These are phyloP conservation scores for Leptographium procerum DNA, from an alignment of 2,329 filamentous ascomycete species.

Conservation along the genomic window DNA sequence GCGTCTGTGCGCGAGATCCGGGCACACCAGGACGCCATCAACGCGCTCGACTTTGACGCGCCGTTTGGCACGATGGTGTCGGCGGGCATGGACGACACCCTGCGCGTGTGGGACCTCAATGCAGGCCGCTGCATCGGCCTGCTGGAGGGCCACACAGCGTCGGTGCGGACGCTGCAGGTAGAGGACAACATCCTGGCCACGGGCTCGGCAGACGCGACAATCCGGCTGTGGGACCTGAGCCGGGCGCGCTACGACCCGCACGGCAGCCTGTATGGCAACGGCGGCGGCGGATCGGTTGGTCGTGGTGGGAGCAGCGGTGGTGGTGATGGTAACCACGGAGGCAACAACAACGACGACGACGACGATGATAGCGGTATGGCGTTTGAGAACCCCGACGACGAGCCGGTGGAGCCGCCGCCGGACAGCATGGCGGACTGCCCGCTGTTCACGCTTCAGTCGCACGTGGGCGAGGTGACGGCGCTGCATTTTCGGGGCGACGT, in stretches of 20 bases:
- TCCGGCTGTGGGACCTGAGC: constrained; percentile 89
- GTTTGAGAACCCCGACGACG: constrained; percentile 60
- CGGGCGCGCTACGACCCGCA: constrained; percentile 73
- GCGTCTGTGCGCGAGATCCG: constrained; percentile 79
- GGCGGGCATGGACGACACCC: constrained; percentile 82
- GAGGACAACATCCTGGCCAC: constrained; percentile 94
- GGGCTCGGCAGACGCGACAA: constrained; percentile 87
- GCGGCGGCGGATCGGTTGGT: no score
- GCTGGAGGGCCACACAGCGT: constrained; percentile 88
- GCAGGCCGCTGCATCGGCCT: constrained; percentile 83
- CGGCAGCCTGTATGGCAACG: constrained; percentile 45
- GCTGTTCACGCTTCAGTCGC: constrained; percentile 77
- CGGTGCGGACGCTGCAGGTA: constrained; percentile 82
- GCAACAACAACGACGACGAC: constrained; percentile 29
- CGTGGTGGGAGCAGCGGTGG: constrained; percentile 24
- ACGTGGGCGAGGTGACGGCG: constrained; percentile 89
- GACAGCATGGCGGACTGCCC: constrained; percentile 84
- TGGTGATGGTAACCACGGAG: constrained; percentile 54
- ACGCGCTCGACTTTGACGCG: constrained; percentile 90
- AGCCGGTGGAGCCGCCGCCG: constrained; percentile 55
- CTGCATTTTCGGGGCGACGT: constrained; percentile 83
- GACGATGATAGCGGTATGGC: constrained; percentile 58
- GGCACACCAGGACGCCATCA: constrained; percentile 79
- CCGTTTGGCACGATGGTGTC: constrained; percentile 94
- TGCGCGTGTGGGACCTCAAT: constrained; percentile 93